These are phyloP conservation scores for Acrodontium crateriforme DNA, from an alignment of 2,329 filamentous ascomycete genomes.

Conservation along the genomic window DNA sequence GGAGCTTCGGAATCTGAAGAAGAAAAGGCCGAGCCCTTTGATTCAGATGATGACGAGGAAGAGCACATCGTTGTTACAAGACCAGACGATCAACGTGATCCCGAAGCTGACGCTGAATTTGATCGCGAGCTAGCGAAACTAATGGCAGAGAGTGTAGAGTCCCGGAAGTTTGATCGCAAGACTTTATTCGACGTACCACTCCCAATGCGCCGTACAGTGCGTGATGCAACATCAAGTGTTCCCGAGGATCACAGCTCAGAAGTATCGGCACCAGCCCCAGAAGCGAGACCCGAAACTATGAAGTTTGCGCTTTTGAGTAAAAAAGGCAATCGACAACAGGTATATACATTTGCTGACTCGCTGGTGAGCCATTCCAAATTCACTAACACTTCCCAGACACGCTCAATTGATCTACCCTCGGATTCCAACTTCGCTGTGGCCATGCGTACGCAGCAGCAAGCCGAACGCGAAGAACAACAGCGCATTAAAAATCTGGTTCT, in stretches of 20 bases:
- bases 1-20: constrained; percentile 38
- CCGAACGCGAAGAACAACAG: constrained; percentile 90
- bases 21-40: constrained; percentile 30
- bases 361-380: background rate
- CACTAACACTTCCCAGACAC: constrained; percentile 45
- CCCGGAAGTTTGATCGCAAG: constrained; percentile 90
- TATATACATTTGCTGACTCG: constrained; percentile 21
- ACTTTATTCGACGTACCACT: constrained; percentile 90
- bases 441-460: constrained; percentile 90
- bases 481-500: constrained; percentile 96
- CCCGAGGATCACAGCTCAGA: constrained; percentile 29
- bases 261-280: constrained; percentile 22
- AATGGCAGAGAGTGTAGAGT: constrained; percentile 95
- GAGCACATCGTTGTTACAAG: constrained; percentile 86
- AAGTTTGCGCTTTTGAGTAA: constrained; percentile 94
- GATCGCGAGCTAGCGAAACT: constrained; percentile 96
- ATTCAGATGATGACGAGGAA: constrained; percentile 49
- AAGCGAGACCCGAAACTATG: constrained; percentile 51
- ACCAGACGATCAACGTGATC: constrained; percentile 78
- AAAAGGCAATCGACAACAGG: constrained; percentile 89
- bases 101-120: constrained; percentile 91
- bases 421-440: constrained; percentile 92
- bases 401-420: constrained; percentile 75
- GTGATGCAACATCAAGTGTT: constrained; percentile 37
- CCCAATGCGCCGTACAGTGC: constrained; percentile 60